Conservation (phyloP, 306 rosid genomes). For the Morella rubra region DNA sequence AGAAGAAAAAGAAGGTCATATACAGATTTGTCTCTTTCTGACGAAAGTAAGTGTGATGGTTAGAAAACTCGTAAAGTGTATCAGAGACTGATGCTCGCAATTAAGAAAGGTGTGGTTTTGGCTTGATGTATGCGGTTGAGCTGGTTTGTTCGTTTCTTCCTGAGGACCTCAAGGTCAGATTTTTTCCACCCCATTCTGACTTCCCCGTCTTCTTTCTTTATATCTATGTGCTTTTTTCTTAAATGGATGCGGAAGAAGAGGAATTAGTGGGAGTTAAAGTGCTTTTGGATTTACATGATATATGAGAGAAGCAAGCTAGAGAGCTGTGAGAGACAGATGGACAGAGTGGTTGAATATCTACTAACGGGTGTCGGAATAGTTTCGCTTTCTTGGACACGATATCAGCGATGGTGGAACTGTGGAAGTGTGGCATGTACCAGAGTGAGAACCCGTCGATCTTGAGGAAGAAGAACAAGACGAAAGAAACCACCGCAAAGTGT, state of each 20-base stretch:
- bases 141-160: not conserved
- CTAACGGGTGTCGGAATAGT: not conserved
- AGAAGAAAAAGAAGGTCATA: not conserved
- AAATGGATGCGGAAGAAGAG: not conserved
- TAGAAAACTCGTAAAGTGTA: not conserved
- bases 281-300: not conserved
- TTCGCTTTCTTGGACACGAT: not conserved
- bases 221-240: no score
- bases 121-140: not conserved
- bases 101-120: not conserved
- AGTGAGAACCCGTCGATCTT: no score
- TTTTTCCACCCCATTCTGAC: not conserved
- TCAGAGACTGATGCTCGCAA: conserved; percentile 17
- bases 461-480: no score
- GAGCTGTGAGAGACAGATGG: not conserved
- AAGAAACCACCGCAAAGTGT: no score
- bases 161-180: not conserved
- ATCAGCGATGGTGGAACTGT: not conserved
- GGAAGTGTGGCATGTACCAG: not conserved
- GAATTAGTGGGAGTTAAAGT: conserved; percentile 1
- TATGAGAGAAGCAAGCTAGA: not conserved
- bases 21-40: not conserved
- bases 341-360: not conserved
- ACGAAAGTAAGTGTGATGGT: not conserved
- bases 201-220: no score